Base-by-base conservation (phyloP, 768 basidiomycete genomes). In the Boletus speciosus region DNA sequence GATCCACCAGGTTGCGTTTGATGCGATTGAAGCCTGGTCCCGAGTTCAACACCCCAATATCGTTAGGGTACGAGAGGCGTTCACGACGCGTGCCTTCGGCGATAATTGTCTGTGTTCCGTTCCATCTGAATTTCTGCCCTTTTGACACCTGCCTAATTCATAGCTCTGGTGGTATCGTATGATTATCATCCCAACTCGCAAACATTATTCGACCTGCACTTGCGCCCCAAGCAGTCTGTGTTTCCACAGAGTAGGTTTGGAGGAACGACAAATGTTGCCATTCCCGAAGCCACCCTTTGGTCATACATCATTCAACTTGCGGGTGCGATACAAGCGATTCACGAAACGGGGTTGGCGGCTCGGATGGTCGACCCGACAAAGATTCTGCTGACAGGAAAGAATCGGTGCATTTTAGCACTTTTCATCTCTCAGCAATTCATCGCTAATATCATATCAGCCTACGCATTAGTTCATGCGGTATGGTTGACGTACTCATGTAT, bases 111-210 rank as follows among this genome's bases (percentile, higher is more conserved):
- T 47, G 87, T 55, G 29, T 44, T 41, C 58, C 27, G 14, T 46
- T 53, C 48, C 42, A 8, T 39, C 27, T 25, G 56, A 43, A 23
- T 51, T 35, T 38, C 54, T 46, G 9, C 29, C 34, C n/a, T 50
- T 50, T 54, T 62, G 41, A 59, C 57, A 8, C 48, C 39, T 53
- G 49, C 47, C 34, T 43, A 31, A 34, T 41, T 35, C 41, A 19
- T 55, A 95, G 95, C 97, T 9, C 81, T 99, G 29, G 84, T 98
- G 34, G 86, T 98, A 16, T 90, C 88, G 0, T 97, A 94, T 66
- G 85, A 92, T 37, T 98, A 91, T 68, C 84, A 94, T 64, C 84
- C 97, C 0, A 83, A 86, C 59, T 81, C 93, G 1, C 79, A 84
- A 57, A 97, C 93, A 0, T 79, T 99, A 1, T 85, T 75, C 59